Percentiles rank a stretch among this genome's conserved stretches.
phyloP scores from a whole-genome alignment of 495 filamentous ascomycete genomes.

The Lichina pygmaea region DNA sequence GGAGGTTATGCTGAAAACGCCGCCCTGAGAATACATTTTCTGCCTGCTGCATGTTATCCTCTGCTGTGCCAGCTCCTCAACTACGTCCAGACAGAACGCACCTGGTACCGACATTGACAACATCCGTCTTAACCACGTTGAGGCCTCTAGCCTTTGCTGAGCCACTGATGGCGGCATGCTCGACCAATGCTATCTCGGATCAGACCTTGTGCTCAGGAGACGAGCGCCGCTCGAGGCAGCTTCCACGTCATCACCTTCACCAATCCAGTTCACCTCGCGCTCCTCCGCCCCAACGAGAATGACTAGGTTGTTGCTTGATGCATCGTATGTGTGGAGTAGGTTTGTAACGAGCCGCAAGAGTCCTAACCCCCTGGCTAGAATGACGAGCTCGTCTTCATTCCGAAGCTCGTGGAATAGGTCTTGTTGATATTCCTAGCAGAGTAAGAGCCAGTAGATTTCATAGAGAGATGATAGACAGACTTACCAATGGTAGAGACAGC shows the following conservation, averaged over 20 bases:
- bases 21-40: conserved; percentile 69
- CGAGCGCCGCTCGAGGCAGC: neutral
- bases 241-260: conserved; percentile 25
- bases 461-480: conserved; percentile 3
- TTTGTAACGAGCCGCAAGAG: conserved; percentile 78
- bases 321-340: conserved; percentile 87
- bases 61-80: neutral
- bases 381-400: conserved; percentile 72
- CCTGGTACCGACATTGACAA: conserved; percentile 54
- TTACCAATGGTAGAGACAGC: conserved; percentile 72
- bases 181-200: conserved; percentile 38
- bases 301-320: conserved; percentile 76
- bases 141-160: conserved; percentile 55
- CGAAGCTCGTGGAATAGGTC: conserved; percentile 78
- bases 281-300: conserved; percentile 78
- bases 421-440: conserved; percentile 47
- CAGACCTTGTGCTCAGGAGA: neutral
- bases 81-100: conserved; percentile 7
- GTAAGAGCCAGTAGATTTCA: conserved; percentile 4
- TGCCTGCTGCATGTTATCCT: conserved; percentile 24
- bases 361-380: conserved; percentile 76
- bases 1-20: conserved; percentile 88
- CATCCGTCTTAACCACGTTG: conserved; percentile 81
- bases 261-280: conserved; percentile 81
- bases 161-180: conserved; percentile 70